phyloP scores from a whole-genome alignment of 495 filamentous ascomycete species.

The Podospora australis region DNA sequence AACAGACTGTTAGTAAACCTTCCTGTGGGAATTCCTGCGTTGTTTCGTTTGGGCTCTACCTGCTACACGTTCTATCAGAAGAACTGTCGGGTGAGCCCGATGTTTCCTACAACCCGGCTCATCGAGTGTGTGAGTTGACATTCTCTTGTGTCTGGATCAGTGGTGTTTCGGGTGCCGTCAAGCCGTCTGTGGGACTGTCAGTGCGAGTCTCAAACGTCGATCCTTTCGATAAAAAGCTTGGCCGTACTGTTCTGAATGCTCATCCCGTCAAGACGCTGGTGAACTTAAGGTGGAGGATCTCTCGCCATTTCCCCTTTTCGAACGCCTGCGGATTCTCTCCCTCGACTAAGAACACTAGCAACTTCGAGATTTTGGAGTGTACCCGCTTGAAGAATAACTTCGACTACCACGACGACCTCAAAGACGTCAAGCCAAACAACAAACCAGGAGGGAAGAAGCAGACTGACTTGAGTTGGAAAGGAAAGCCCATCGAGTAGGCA shows the following conservation, averaged over 20 bases:
- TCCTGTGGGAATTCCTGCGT: background rate
- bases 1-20: background rate
- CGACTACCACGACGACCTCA: too few relatives aligned
- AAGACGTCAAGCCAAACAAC: too few relatives aligned
- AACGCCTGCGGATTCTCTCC: too few relatives aligned
- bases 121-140: background rate
- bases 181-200: conserved; percentile 22
- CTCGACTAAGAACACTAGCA: too few relatives aligned
- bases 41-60: background rate
- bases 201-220: conserved; percentile 32
- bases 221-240: conserved; percentile 21
- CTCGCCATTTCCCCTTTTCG: too few relatives aligned
- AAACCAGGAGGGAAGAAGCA: too few relatives aligned
- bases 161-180: conserved; percentile 26
- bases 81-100: conserved; percentile 7
- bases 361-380: too few relatives aligned
- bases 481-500: too few relatives aligned
- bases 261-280: background rate
- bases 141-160: conserved; percentile 15
- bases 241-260: conserved; percentile 2
- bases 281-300: conserved; percentile 24
- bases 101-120: conserved; percentile 7
- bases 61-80: background rate
- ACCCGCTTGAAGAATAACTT: too few relatives aligned
- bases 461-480: too few relatives aligned